Percentiles rank a stretch among this genome's conserved stretches.
Evolutionary conservation across 257 asterid species (phyloP).

Genomic region (Verbena officinalis): DNA sequence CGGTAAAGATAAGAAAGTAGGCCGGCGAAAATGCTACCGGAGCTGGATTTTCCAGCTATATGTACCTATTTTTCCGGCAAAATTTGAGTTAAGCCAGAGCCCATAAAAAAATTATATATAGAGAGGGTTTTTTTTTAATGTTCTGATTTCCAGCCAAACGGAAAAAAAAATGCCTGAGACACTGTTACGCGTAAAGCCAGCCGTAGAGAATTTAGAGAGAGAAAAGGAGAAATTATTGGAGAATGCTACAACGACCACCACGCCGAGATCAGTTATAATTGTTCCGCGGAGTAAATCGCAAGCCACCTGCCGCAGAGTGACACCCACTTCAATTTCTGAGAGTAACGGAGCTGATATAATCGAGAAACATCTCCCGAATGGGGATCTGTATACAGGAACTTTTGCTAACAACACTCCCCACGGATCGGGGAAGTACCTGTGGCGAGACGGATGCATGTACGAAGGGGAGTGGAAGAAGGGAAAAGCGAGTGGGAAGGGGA

Average conservation of each 20-base stretch:
- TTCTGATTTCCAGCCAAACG: not conserved
- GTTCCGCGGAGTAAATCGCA: conserved; percentile 82
- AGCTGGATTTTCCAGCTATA: conserved; percentile 23
- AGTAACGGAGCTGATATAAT: conserved; percentile 23
- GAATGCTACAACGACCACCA: conserved; percentile 37
- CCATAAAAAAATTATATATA: not conserved
- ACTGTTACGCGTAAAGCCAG: conserved; percentile 28
- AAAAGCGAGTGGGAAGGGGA: conserved; percentile 85
- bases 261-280: conserved; percentile 76
- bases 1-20: not conserved
- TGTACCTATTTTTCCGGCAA: conserved; percentile 7
- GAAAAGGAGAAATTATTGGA: conserved; percentile 37
- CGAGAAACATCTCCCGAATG: conserved; percentile 82
- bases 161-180: conserved; percentile 53
- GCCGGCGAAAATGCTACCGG: conserved; percentile 36
- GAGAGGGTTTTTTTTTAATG: not conserved
- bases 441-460: conserved; percentile 96
- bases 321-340: conserved; percentile 57
- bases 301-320: conserved; percentile 63
- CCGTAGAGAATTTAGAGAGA: conserved; percentile 23
- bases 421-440: conserved; percentile 92
- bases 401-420: conserved; percentile 78
- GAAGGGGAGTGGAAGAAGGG: conserved; percentile 98
- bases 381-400: conserved; percentile 93
- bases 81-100: conserved; percentile 16